A percentile compares a stretch with the other conserved stretches of the same genome.
These are phyloP conservation scores for Zygotorulaspora mrakii DNA, from an alignment of 1,139 yeast species.

Conservation along the genomic window DNA sequence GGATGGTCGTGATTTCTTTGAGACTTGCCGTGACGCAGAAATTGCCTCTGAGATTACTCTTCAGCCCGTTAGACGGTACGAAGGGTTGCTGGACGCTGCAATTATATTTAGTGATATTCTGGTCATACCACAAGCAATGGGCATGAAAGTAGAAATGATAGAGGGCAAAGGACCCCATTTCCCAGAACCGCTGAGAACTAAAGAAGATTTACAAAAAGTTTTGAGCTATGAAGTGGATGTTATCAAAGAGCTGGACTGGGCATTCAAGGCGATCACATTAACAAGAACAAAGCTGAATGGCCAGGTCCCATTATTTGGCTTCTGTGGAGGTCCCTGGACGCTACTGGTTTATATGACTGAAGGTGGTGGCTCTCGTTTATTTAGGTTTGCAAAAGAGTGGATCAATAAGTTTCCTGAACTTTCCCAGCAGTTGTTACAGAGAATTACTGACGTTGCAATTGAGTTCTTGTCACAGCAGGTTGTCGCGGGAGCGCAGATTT, in stretches of 20 bases:
- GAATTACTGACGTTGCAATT: conserved; percentile 81
- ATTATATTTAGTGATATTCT: conserved; percentile 92
- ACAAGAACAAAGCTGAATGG: conserved; percentile 83
- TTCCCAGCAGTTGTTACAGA: conserved; percentile 67
- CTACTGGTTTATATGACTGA: conserved; percentile 94
- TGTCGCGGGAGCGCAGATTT: conserved; percentile 95
- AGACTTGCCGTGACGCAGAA: conserved; percentile 90
- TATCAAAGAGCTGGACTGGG: conserved; percentile 81
- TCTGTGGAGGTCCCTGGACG: conserved; percentile 99
- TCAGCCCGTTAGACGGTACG: conserved; percentile 88
- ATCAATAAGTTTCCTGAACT: conserved; percentile 72
- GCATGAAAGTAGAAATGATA: conserved; percentile 88
- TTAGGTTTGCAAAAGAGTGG: conserved; percentile 91
- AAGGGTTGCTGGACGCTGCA: conserved; percentile 92
- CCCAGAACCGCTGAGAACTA: conserved; percentile 77
- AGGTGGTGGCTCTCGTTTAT: conserved; percentile 93
- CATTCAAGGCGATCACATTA: conserved; percentile 82
- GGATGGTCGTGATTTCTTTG: conserved; percentile 84
- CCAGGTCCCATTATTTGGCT: conserved; percentile 89
- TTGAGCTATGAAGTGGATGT: conserved; percentile 66
- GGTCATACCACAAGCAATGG: conserved; percentile 98
- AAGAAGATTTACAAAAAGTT: conserved; percentile 55
- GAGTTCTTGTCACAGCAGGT: conserved; percentile 94
- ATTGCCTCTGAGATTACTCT: conserved; percentile 90
- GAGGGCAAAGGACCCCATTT: conserved; percentile 96